Base-by-base conservation (phyloP, 768 basidiomycete genomes). In the Lyophyllum atratum region DNA sequence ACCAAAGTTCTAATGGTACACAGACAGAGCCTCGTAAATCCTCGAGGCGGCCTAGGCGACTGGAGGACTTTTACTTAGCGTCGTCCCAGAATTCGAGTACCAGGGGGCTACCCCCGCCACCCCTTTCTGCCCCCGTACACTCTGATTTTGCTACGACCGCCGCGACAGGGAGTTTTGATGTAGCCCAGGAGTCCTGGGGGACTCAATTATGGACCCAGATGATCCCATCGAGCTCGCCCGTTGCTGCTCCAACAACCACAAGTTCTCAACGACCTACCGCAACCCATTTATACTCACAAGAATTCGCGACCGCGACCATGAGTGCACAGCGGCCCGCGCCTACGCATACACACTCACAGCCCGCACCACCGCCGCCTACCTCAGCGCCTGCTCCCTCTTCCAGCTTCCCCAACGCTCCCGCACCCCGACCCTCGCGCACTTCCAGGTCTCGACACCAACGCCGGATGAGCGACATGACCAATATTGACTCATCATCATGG, bases 401-500 rank as follows among this genome's bases (percentile, higher is more conserved):
- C 4, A 46, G 45, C 21, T 26, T 29, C 14, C 7, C 54, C n/a
- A 12, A 28, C 14, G 14, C 10, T 19, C 37, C 33, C 5, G 22
- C 21, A 40, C 25, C 28, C 24, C 44, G 25, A 15, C 39, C 33
- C 9, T 51, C 49, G 22, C 14, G 28, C 15, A 17, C 39, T 5
- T 56, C 55, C 8, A 43, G 54, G 33, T 10, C 51, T 21, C 47
- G 56, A 21, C 17, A 4, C 19, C 49, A 51, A 19, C 55, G 55
- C 17, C 49, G 49, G 22, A 8, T 40, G 44, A 51, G 49, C 22
- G 55, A 56, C 28, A 29, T 51, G 25, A 52, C 43, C 21, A 34
- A 22, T 21, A 37, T 43, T 25, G 42, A 34, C 4, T 42, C 48
- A 12, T 34, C 29, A 42, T 17, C 6, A 8, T 9, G 26, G 31